Percentiles rank a stretch among this genome's conserved stretches.
Conservation (phyloP, 768 basidiomycete genomes). For the Phallus indusiatus region DNA sequence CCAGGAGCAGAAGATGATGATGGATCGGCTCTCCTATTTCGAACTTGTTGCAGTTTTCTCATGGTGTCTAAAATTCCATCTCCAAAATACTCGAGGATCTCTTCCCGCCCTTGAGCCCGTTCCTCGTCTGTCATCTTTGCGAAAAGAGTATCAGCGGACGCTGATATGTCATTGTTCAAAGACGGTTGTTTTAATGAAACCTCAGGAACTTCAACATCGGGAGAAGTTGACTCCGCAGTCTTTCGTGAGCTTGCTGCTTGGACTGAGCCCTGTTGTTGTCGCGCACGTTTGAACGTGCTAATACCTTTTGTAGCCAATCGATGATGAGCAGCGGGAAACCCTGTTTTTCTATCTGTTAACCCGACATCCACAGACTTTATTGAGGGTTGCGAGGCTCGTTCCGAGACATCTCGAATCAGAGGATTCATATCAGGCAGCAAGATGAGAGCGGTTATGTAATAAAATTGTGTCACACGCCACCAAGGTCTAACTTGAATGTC, state of each 20-base stretch:
- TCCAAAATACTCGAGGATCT: conserved; percentile 69
- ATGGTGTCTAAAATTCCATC: conserved; percentile 53
- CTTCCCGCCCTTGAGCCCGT: conserved; percentile 49
- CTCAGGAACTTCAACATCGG: background rate
- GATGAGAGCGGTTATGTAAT: background rate
- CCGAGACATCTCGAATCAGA: conserved; percentile 10
- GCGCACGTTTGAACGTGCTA: conserved; percentile 5
- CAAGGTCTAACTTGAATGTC: no score
- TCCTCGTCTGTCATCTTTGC: conserved; percentile 65
- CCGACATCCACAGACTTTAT: background rate
- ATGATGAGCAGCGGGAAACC: conserved; percentile 5
- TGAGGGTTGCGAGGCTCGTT: background rate
- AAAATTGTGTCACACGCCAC: no score
- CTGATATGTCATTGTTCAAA: background rate
- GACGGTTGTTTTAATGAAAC: background rate
- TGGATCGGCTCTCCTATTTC: conserved; percentile 23
- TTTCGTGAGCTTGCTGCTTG: background rate
- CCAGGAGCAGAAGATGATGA: background rate
- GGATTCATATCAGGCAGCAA: background rate
- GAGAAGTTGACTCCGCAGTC: background rate
- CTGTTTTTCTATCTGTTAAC: background rate
- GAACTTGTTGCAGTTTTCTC: conserved; percentile 40
- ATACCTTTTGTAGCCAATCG: background rate
- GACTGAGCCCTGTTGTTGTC: background rate
- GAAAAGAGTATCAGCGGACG: conserved; percentile 20